These are phyloP conservation scores for Linaria vulgaris DNA, from an alignment of 257 asterid genomes.

Conservation along the genomic window DNA sequence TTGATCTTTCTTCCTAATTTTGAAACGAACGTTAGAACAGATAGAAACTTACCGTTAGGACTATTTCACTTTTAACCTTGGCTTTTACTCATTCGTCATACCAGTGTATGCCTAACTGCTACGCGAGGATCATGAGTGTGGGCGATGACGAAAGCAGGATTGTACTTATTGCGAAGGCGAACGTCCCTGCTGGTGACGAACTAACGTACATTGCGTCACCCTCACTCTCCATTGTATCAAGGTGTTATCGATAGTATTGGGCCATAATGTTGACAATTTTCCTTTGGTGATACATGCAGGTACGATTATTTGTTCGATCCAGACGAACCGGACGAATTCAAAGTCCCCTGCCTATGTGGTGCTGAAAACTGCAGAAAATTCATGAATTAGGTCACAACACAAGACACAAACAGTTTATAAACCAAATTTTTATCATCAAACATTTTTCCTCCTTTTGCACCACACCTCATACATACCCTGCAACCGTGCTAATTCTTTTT, in stretches of 20 bases:
- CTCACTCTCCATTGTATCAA: conserved; percentile 24
- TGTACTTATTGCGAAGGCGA: conserved; percentile 91
- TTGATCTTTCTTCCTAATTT: too few species aligned
- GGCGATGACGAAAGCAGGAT: conserved; percentile 95
- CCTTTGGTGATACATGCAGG: conserved; percentile 47
- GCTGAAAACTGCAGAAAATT: conserved; percentile 84
- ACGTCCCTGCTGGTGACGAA: conserved; percentile 91
- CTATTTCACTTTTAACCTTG: not conserved
- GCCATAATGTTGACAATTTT: conserved; percentile 12
- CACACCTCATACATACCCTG: conserved; percentile 36
- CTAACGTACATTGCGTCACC: conserved; percentile 62
- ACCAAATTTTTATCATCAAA: conserved; percentile 34
- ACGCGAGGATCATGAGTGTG: conserved; percentile 97
- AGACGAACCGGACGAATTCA: conserved; percentile 80
- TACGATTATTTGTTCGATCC: conserved; percentile 94
- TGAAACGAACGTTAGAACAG: too few species aligned
- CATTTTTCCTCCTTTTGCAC: conserved; percentile 17
- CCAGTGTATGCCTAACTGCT: conserved; percentile 99
- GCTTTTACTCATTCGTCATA: conserved; percentile 1
- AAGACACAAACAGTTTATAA: conserved; percentile 26
- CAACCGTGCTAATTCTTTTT: not conserved
- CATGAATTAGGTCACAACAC: conserved; percentile 65
- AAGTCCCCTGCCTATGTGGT: conserved; percentile 89
- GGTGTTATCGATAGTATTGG: not conserved
- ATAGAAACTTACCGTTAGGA: too few species aligned